Evolutionary conservation across 495 filamentous ascomycete genomes (phyloP).

Genomic region (Podospora didyma): DNA sequence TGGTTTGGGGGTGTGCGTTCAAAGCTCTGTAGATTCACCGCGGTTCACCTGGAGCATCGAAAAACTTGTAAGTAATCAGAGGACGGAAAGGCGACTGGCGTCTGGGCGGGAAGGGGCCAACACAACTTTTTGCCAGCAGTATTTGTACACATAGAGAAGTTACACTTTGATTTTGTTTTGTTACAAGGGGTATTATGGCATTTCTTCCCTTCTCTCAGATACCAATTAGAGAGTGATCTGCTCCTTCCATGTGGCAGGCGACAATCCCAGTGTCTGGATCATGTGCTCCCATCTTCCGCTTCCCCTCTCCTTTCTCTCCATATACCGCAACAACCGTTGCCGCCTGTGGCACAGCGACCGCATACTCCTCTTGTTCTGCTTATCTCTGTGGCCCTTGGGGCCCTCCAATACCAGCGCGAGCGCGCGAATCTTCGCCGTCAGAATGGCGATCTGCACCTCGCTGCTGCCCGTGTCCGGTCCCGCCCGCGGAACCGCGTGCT

Average conservation of each 20-base stretch:
- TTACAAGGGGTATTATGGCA: constrained; percentile 6
- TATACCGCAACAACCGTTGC: constrained; percentile 80
- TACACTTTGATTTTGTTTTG: constrained; percentile 18
- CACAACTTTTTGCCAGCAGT: constrained; percentile 15
- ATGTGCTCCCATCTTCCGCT: constrained; percentile 83
- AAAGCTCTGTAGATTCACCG: constrained; percentile 29
- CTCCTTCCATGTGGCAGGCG: constrained; percentile 78
- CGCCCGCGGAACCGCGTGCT: constrained; percentile 60
- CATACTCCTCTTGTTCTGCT: constrained; percentile 90
- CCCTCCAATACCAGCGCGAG: constrained; percentile 60
- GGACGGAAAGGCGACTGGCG: constrained; percentile 15
- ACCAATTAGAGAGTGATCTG: constrained; percentile 70
- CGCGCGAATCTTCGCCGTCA: constrained; percentile 89
- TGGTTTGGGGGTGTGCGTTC: constrained; percentile 17
- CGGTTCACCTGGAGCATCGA: constrained; percentile 1
- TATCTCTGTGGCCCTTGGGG: constrained; percentile 61
- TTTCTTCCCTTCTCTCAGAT: not conserved
- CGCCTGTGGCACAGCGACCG: constrained; percentile 79
- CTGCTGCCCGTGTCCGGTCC: constrained; percentile 89
- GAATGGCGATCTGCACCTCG: constrained; percentile 95
- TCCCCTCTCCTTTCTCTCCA: constrained; percentile 85
- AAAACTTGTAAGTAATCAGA: constrained; percentile 16
- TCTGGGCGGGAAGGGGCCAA: constrained; percentile 14
- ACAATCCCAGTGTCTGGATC: constrained; percentile 75
- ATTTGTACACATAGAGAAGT: constrained; percentile 37